phyloP scores from a whole-genome alignment of 73 alveolate genomes.

The Stentor roeselii region DNA sequence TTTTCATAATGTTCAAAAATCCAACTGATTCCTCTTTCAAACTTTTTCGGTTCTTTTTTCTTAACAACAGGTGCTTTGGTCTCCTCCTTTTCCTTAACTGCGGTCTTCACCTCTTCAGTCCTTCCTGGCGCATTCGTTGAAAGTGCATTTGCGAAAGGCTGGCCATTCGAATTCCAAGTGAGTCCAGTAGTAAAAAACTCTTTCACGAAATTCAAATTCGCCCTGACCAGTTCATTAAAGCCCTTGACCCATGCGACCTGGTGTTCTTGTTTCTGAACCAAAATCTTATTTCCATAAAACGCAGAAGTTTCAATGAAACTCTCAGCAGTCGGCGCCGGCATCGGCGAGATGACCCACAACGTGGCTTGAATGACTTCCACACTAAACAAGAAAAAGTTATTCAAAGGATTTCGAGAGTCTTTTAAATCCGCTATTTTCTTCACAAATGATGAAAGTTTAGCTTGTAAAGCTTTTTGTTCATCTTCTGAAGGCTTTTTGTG shows the following conservation, averaged over 20 bases:
- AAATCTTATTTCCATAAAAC: constrained; percentile 16
- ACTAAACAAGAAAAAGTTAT: neutral
- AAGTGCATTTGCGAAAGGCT: neutral
- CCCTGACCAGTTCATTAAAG: neutral
- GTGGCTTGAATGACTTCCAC: neutral
- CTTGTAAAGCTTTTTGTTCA: neutral
- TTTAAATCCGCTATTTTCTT: neutral
- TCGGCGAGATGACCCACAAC: neutral
- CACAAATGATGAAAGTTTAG: neutral
- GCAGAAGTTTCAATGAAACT: constrained; percentile 7
- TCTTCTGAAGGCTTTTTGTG: constrained; percentile 19
- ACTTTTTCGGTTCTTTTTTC: constrained; percentile 21
- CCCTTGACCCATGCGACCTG: constrained; percentile 9
- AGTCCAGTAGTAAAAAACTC: neutral
- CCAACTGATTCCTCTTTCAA: constrained; percentile 25
- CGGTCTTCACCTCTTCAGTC: neutral
- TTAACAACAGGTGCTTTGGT: neutral
- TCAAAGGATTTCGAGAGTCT: neutral
- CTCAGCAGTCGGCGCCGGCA: constrained; percentile 24
- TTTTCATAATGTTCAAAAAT: neutral
- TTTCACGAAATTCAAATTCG: neutral
- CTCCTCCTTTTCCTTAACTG: neutral
- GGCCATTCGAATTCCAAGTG: constrained; percentile 16
- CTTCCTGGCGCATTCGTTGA: neutral
- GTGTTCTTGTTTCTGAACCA: neutral